Evolutionary conservation across 1,139 yeast genomes (phyloP), one percentile per base, ranked within the genome.

Genomic region (Trichomonascaceae sp.): DNA sequence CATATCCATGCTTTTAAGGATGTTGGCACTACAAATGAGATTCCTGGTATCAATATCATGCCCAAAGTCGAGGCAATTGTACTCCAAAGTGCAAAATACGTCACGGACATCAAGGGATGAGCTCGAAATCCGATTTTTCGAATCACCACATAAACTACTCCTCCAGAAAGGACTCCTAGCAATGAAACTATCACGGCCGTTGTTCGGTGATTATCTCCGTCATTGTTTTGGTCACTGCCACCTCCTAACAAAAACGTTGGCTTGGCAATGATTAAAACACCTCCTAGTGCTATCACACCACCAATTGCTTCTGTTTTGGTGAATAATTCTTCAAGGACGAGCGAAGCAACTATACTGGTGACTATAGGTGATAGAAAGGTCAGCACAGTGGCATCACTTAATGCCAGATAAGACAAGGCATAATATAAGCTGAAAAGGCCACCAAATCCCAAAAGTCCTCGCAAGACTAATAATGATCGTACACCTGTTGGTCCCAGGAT

Each of bases 191-290:
- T 65, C 0, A 88, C 79, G 0, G 96, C 96, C 1, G 74, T 51
- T 10, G 59, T 50, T 17, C 62, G 49, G 30, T 49, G 52, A 6
- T 43, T 20, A 1, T 57, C 46, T 10, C 51, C 50, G 47, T 44
- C 45, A 20, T 48, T 50, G 36, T 50, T 55, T 43, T 55, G 57
- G 20, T 51, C 58, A 3, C 51, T 38, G 24, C 52, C 52, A 18
- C 53, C 56, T 7, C 60, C 57, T 30, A 87, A 82, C 38, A 88
- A 61, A 60, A 85, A 85, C n/a, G 80, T 71, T 0, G 97, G 97
- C 64, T 89, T 81, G 1, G 96, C 93, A 61, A 90, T 87, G 24
- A 89, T 70, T 1, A 89, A 60, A 1, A 90, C 96, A 1, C 97
- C 97, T 1, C 75, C 65, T 20, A 90, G 74, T 0, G 96, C 87